Evolutionary conservation across 2,329 filamentous ascomycete species (phyloP), one percentile per base, ranked within the genome.

Genomic region (Xylaria sp.): DNA sequence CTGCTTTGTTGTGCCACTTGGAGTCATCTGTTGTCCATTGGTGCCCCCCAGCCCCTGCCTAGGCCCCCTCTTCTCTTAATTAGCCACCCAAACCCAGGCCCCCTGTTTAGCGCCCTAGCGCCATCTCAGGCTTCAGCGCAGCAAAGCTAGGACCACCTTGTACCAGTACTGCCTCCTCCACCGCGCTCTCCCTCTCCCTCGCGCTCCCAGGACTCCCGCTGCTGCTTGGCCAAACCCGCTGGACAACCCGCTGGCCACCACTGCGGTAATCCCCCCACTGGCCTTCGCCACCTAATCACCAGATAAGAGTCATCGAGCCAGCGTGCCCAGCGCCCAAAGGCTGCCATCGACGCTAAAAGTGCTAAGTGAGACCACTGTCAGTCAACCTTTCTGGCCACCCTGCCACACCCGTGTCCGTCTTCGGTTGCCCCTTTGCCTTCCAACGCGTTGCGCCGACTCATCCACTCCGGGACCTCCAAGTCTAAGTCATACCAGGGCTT

Each of bases 231-330:
- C 34, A 37, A 37, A 37, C 10, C n/a, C 12, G 72, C 15, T 46
- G 15, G 15, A 67, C 73, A 44, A 5, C 28, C 51, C 50, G 64
- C 65, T 63, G 37, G 66, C 66, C 65, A 64, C 50, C 50, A 54
- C 59, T 58, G 62, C 75, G 73, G 73, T 74, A 73, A 74, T 75
- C 70, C 73, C 75, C 74, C 75, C 74, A 76, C 72, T 67, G 63
- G 74, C 72, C 78, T 78, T 79, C 76, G 78, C 78, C 78, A 80
- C 78, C 75, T 76, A 76, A 71, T 73, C 69, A 73, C 68, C 63
- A 71, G 72, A 73, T 71, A 78, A 78, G 78, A 79, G 77, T 79
- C 77, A 80, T 80, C 77, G 69, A 72, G 73, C 73, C 70, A 72
- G 70, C 64, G 63, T 73, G 72, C 74, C 76, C 68, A 72, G 68